Conservation (phyloP, 2,329 filamentous ascomycete species). For the Trichoderma guizhouense region DNA sequence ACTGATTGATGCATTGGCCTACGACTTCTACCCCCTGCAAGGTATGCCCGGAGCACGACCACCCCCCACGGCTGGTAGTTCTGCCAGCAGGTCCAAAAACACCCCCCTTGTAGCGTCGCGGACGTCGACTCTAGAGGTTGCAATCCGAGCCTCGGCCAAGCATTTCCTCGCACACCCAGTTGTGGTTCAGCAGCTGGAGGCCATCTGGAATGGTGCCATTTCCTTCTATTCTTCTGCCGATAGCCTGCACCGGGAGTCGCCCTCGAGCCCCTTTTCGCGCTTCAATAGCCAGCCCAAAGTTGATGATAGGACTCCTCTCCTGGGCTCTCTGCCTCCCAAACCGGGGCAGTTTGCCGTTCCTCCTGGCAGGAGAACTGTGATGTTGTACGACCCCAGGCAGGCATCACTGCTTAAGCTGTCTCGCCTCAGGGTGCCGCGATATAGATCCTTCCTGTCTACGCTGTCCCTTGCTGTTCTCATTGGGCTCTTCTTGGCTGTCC, state of each 20-base stretch:
- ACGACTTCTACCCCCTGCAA: conserved; percentile 91
- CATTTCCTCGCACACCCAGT: conserved; percentile 87
- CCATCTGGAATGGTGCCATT: conserved; percentile 94
- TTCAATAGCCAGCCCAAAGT: conserved; percentile 33
- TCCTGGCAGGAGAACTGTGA: conserved; percentile 67
- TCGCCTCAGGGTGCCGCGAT: conserved; percentile 82
- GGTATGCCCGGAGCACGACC: conserved; percentile 58
- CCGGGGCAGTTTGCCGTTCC: conserved; percentile 34
- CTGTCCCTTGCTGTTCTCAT: conserved; percentile 82
- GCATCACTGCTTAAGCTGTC: conserved; percentile 91
- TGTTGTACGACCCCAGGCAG: conserved; percentile 84
- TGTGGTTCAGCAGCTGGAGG: conserved; percentile 91
- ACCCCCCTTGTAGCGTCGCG: conserved; percentile 61
- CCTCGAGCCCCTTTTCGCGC: conserved; percentile 24
- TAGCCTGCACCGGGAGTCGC: conserved; percentile 65
- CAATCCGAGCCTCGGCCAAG: conserved; percentile 89
- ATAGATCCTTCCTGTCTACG: conserved; percentile 86
- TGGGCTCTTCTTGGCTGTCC: conserved; percentile 78
- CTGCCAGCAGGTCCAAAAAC: conserved; percentile 41
- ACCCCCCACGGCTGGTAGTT: conserved; percentile 34
- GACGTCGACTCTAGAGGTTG: conserved; percentile 87
- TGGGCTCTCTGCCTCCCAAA: conserved; percentile 37
- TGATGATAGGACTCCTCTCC: conserved; percentile 50
- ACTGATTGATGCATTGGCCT: conserved; percentile 88
- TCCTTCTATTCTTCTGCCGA: conserved; percentile 91